A percentile compares a stretch with the other conserved stretches of the same genome.
Conservation (phyloP, 208 protist species). For the Trypanosoma platydactyli region DNA sequence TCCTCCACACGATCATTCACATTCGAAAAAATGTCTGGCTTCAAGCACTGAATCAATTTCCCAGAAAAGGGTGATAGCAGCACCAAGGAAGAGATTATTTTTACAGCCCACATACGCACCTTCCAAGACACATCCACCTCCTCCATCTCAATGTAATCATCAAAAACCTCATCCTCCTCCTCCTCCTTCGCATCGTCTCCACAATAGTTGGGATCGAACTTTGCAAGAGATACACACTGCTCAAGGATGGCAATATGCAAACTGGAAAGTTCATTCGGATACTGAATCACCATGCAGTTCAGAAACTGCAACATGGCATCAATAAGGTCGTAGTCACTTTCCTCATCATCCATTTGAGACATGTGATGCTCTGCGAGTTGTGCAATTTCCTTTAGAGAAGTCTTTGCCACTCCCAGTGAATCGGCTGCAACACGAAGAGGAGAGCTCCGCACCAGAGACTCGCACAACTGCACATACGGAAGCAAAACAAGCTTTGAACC, state of each 20-base stretch:
- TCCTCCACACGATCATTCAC: slow-evolving; percentile 44
- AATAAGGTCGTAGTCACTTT: too few relatives aligned
- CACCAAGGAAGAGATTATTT: slow-evolving; percentile 39
- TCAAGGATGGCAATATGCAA: slow-evolving; percentile 30
- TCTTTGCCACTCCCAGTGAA: not conserved
- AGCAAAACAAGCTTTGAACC: slow-evolving; percentile 1
- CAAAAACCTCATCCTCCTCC: slow-evolving; percentile 33
- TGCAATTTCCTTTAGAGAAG: slow-evolving; percentile 12
- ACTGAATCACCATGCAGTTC: slow-evolving; percentile 31
- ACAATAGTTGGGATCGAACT: slow-evolving; percentile 47
- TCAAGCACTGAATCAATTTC: slow-evolving; percentile 32
- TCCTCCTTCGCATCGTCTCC: slow-evolving; percentile 16
- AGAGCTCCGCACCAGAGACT: slow-evolving; percentile 13
- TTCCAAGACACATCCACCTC: slow-evolving; percentile 54
- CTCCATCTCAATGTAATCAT: slow-evolving; percentile 35
- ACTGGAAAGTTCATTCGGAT: slow-evolving; percentile 22
- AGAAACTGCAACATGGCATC: slow-evolving; percentile 26
- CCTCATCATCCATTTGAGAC: slow-evolving; percentile 24
- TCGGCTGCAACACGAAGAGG: slow-evolving; percentile 9
- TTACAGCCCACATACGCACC: slow-evolving; percentile 40
- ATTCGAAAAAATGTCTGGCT: slow-evolving; percentile 8
- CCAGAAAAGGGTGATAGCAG: slow-evolving; percentile 26
- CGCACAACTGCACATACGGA: slow-evolving; percentile 20
- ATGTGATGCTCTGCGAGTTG: slow-evolving; percentile 8
- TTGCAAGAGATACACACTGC: slow-evolving; percentile 31